Evolutionary conservation across 257 asterid species (phyloP).

Genomic region (Solanum acaule): DNA sequence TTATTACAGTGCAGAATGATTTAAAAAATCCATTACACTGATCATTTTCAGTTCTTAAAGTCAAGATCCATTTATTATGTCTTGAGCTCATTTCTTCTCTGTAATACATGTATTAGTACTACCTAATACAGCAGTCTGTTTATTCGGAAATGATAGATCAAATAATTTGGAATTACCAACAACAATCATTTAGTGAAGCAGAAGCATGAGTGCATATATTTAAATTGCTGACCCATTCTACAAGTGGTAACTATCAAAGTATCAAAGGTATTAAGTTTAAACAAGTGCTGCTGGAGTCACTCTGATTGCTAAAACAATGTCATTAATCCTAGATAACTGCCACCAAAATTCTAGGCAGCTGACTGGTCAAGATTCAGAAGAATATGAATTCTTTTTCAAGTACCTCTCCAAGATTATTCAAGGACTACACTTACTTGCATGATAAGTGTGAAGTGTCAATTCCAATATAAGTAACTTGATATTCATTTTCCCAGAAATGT

Average conservation of each 20-base stretch:
- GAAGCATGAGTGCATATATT: neutral
- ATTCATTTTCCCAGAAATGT: neutral
- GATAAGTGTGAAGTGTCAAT: neutral
- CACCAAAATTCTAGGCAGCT: neutral
- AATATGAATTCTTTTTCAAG: neutral
- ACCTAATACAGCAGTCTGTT: neutral
- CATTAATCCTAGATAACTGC: neutral
- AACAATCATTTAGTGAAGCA: neutral
- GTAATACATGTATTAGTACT: neutral
- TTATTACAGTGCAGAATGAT: neutral
- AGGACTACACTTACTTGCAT: neutral
- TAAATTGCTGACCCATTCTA: neutral
- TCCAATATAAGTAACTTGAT: neutral
- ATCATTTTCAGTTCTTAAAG: neutral
- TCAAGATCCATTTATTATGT: neutral
- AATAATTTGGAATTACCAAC: neutral
- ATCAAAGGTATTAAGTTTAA: neutral
- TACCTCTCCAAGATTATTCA: neutral
- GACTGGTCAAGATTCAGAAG: neutral
- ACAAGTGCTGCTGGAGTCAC: neutral
- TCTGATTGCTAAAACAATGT: neutral
- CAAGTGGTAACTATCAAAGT: neutral
- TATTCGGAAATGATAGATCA: neutral
- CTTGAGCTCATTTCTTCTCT: neutral
- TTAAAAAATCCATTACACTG: neutral